Evolutionary conservation across 2,329 filamentous ascomycete species (phyloP).

Genomic region (Curvularia eragrostidis): DNA sequence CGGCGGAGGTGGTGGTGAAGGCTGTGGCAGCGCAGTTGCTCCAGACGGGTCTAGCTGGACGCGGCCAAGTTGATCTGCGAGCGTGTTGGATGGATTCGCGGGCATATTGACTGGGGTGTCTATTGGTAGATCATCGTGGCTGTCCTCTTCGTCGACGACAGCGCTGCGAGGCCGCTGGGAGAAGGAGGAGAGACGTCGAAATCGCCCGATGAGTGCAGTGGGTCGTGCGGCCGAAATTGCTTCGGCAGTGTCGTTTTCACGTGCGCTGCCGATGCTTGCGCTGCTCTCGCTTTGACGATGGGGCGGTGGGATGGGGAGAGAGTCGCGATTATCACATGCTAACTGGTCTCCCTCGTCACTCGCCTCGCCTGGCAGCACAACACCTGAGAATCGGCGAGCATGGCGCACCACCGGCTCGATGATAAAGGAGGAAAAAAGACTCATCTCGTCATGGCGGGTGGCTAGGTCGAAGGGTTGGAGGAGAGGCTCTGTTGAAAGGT

Average conservation of each 20-base stretch:
- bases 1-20: conserved; percentile 29
- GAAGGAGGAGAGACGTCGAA: conserved; percentile 32
- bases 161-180: conserved; percentile 34
- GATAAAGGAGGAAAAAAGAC: conserved; percentile 50
- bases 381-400: conserved; percentile 48
- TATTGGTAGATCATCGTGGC: conserved; percentile 34
- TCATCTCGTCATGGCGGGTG: conserved; percentile 43
- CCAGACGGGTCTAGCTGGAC: conserved; percentile 33
- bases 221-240: conserved; percentile 15
- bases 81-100: conserved; percentile 37
- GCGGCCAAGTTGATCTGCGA: conserved; percentile 38
- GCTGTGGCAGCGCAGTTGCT: conserved; percentile 35
- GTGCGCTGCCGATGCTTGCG: conserved; percentile 14
- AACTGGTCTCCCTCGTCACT: conserved; percentile 24
- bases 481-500: not conserved
- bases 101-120: conserved; percentile 42
- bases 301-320: conserved; percentile 14
- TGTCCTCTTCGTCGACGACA: conserved; percentile 33
- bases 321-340: conserved; percentile 40
- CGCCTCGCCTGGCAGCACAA: conserved; percentile 25
- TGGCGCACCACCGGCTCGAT: conserved; percentile 51
- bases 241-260: conserved; percentile 13
- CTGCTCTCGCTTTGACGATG: conserved; percentile 14
- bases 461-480: not conserved
- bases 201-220: conserved; percentile 22